Conservation (phyloP, 2,329 filamentous ascomycete genomes). For the Chrysosporium keratinophilum region DNA sequence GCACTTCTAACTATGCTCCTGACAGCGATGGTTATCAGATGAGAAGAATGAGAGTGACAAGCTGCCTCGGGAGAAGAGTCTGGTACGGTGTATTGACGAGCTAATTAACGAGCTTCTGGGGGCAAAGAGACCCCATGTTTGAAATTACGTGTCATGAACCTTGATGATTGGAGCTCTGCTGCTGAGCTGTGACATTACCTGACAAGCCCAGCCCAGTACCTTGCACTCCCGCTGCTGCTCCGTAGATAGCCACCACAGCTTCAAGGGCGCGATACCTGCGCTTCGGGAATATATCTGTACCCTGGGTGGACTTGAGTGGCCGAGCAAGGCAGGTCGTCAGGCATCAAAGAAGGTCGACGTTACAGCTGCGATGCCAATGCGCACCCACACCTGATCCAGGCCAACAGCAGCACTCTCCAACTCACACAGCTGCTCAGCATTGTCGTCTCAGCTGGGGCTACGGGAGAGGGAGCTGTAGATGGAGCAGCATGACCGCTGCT, state of each 20-base stretch:
- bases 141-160: constrained; percentile 8
- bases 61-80: too few relatives aligned
- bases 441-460: too few relatives aligned
- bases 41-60: too few relatives aligned
- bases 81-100: too few relatives aligned
- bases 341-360: constrained; percentile 1
- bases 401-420: too few relatives aligned
- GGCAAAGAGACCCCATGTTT: not conserved
- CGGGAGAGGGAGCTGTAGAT: too few relatives aligned
- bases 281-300: not conserved
- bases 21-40: not conserved
- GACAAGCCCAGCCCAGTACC: not conserved
- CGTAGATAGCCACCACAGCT: constrained; percentile 7
- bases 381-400: constrained; percentile 1
- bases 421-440: too few relatives aligned
- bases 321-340: not conserved
- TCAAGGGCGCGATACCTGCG: not conserved
- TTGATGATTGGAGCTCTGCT: not conserved
- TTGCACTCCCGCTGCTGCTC: not conserved
- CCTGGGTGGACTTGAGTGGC: not conserved
- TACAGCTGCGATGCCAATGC: constrained; percentile 7
- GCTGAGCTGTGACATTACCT: not conserved
- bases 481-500: too few relatives aligned
- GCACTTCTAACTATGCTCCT: not conserved
- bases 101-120: too few relatives aligned